These are phyloP conservation scores for Flaveria sonorensis DNA, from an alignment of 129 eudicot species.

Conservation along the genomic window DNA sequence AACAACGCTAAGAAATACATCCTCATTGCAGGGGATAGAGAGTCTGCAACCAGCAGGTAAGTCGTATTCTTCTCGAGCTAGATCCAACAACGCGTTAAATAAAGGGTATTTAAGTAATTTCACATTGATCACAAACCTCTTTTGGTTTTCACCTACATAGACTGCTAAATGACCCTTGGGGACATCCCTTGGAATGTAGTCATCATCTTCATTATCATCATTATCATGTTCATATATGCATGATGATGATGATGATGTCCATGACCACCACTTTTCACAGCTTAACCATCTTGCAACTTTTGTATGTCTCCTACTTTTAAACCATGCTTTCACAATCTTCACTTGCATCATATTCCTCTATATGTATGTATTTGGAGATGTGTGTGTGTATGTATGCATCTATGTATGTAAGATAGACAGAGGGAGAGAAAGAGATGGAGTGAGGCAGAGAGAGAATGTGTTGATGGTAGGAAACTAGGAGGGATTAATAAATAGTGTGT, in stretches of 20 bases:
- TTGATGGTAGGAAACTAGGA: conserved; percentile 34
- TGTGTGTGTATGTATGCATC: background rate
- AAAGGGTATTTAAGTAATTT: conserved; percentile 48
- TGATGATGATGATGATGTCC: conserved; percentile 26
- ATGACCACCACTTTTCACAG: conserved; percentile 32
- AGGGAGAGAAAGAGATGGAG: background rate
- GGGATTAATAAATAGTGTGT: conserved; percentile 24
- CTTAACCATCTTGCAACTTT: conserved; percentile 29
- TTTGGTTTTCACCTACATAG: conserved; percentile 51
- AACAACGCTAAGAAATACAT: conserved; percentile 40
- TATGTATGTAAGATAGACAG: background rate
- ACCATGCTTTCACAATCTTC: conserved; percentile 41
- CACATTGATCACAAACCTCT: conserved; percentile 48
- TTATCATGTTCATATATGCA: conserved; percentile 26
- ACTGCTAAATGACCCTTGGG: conserved; percentile 63
- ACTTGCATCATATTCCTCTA: conserved; percentile 37
- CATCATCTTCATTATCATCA: conserved; percentile 19
- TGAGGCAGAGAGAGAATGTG: conserved; percentile 7
- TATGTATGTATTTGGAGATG: background rate
- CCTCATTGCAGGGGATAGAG: conserved; percentile 52
- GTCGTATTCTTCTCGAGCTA: conserved; percentile 45
- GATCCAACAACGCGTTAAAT: conserved; percentile 44
- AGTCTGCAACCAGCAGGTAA: conserved; percentile 44
- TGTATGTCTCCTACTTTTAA: conserved; percentile 33
- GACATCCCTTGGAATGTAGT: conserved; percentile 48